Evolutionary conservation across 371 early-diverging fungal species (phyloP).

Genomic region (Actinomucor elegans): DNA sequence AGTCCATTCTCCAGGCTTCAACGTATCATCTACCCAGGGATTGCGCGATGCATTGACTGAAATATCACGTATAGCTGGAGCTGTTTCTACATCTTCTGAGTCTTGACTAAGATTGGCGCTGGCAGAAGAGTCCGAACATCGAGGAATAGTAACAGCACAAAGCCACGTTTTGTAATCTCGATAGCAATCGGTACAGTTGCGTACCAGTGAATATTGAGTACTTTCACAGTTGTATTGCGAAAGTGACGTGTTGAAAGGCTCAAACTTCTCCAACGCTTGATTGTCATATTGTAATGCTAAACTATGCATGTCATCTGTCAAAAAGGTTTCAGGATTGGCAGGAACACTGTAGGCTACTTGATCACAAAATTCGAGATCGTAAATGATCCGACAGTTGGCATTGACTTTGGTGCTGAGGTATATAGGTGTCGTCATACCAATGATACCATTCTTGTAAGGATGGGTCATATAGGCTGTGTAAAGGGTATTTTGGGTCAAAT

Average conservation of each 20-base stretch:
- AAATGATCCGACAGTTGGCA: conserved; percentile 56
- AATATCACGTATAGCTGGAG: conserved; percentile 31
- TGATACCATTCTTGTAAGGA: conserved; percentile 23
- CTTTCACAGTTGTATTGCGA: conserved; percentile 60
- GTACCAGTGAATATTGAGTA: conserved; percentile 61
- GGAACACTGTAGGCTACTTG: conserved; percentile 66
- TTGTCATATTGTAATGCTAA: conserved; percentile 46
- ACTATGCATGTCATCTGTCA: conserved; percentile 13
- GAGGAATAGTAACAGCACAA: conserved; percentile 63
- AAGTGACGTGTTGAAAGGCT: conserved; percentile 53
- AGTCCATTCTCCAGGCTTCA: conserved; percentile 49
- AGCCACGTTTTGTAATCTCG: conserved; percentile 67
- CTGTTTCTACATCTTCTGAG: conserved; percentile 18
- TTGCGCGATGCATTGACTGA: conserved; percentile 40
- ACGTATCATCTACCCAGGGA: conserved; percentile 40
- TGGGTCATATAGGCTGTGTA: conserved; percentile 53
- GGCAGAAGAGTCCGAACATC: conserved; percentile 50
- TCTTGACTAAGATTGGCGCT: conserved; percentile 12
- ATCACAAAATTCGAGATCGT: conserved; percentile 55
- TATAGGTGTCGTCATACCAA: conserved; percentile 37
- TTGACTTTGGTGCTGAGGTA: conserved; percentile 32
- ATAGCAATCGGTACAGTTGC: conserved; percentile 62
- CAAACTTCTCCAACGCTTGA: conserved; percentile 39
- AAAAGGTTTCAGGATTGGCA: conserved; percentile 10
- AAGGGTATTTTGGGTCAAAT: conserved; percentile 32